Base-by-base conservation (phyloP, 2,329 filamentous ascomycete species). In the Beauveria asiatica region DNA sequence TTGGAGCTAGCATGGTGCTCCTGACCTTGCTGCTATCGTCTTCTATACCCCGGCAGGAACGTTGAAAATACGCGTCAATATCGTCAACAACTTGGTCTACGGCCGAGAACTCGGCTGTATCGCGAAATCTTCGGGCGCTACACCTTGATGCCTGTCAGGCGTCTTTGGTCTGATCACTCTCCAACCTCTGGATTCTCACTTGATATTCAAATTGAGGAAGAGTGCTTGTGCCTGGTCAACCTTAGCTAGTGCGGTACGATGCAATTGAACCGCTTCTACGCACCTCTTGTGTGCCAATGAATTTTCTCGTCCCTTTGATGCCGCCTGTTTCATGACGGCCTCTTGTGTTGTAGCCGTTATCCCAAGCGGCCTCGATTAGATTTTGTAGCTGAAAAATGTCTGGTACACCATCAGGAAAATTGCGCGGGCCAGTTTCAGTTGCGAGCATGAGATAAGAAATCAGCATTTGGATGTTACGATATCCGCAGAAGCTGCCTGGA, bases 381-480 rank as follows among this genome's bases (percentile, higher is more conserved):
- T 96, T 88, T 69, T 97, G 94, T 8, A 97, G 83, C 54, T 87
- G 78, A 57, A 97, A 83, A 30, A 97, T 89, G 3, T 84, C 85
- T 0, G 94, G 93, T 6, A 92, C 76, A 1, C 75, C 77, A 5
- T 77, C 75, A 1, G 77, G 72, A 62, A 96, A 89, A 52, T 77
- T 73, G 45, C 86, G 77, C 62, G 81, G 73, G 0, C 88, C 89
- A 13, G 77, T 73, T 13, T 77, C 78, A 44, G 76, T 71, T 1
- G 83, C 75, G 9, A 80, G 82, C 61, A 86, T 83, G 21, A 97
- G 83, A 70, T 90, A 92, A 0, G 92, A 93, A 16, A 88, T 77
- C 65, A 97, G 74, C 86, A 95, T 95, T 71, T 97, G 94, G 37
- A 96, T 95, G 69, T 96, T 97, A 45, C 93, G 83, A 70, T 97